Evolutionary conservation across 2,329 filamentous ascomycete species (phyloP), one percentile per base, ranked within the genome.

Genomic region (Gliomastix tumulicola): DNA sequence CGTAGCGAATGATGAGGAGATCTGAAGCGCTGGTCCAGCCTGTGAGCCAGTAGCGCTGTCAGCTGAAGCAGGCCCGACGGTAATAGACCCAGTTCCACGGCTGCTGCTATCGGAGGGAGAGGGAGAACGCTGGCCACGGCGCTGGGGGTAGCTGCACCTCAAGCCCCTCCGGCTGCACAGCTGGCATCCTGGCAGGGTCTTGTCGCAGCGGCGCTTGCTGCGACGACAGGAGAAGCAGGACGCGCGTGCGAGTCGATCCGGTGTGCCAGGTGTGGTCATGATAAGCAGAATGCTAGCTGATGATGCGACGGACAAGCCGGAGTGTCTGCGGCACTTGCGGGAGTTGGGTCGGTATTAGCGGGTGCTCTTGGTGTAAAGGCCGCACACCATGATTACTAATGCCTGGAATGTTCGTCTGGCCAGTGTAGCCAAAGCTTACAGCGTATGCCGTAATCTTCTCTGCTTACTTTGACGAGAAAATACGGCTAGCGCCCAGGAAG

Each of bases 141-240:
- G 34, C 13, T 12, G 21, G n/a, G 34, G 34, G n/a, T 35, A 35
- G 21, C 20, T 8, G 17, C 34, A 35, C 13, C 27, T 22, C 6
- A 35, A 12, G 6, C 27, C 19, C 34, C 27, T 35, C 4, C 21
- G 21, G 12, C 18, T 21, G 23, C 34, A 35, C 8, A 35, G 23
- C 21, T 21, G 9, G n/a, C 34, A 35, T 17, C 21, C 16, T 4
- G 34, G 34, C n/a, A 35, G 18, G 6, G 20, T 17, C 21, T n/a
- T 27, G 21, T 35, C 34, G 17, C 34, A 35, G n/a, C 34, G 34
- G 13, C 34, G 21, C 34, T 35, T 35, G 18, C 34, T 35, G n/a
- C 19, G 22, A 17, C 34, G 21, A 17, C 34, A 35, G 12, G 34
- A 17, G n/a, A 35, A 25, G 17, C 34, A 35, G 10, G 34, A 25